phyloP scores from a whole-genome alignment of 805 yeast genomes.

The Lipomyces lipofer region DNA sequence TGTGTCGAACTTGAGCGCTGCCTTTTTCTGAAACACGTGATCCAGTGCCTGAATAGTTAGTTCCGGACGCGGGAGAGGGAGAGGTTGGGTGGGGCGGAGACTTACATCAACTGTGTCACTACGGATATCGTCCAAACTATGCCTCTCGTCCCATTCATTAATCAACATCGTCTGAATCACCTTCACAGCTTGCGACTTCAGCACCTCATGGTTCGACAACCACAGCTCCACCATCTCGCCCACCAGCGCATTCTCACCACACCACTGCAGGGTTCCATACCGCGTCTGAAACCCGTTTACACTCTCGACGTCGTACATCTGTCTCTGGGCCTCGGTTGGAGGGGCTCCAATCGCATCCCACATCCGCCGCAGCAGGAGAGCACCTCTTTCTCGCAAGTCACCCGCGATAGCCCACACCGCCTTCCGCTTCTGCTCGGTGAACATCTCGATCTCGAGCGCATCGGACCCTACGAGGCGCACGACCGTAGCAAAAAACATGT shows the following conservation, averaged over 20 bases:
- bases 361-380: slow-evolving; percentile 54
- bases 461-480: slow-evolving; percentile 63
- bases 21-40: slow-evolving; percentile 55
- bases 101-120: slow-evolving; percentile 25
- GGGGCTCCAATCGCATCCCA: slow-evolving; percentile 78
- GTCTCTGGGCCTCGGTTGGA: slow-evolving; percentile 53
- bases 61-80: no score
- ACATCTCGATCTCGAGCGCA: slow-evolving; percentile 67
- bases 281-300: slow-evolving; percentile 74
- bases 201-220: slow-evolving; percentile 61
- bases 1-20: slow-evolving; percentile 56
- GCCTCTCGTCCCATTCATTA: slow-evolving; percentile 59
- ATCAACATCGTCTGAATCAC: slow-evolving; percentile 71
- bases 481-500: slow-evolving; percentile 39
- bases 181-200: slow-evolving; percentile 63
- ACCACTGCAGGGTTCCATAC: slow-evolving; percentile 40
- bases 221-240: slow-evolving; percentile 66
- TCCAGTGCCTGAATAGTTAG: slow-evolving; percentile 54
- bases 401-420: slow-evolving; percentile 67
- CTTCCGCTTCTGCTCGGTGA: slow-evolving; percentile 69
- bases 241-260: slow-evolving; percentile 36
- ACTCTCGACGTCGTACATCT: slow-evolving; percentile 58
- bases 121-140: slow-evolving; percentile 10
- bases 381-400: slow-evolving; percentile 60
- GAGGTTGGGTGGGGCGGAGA: no score